Conservation (phyloP, 1,284 basidiomycete species). For the Ustilago shanxiensis region DNA sequence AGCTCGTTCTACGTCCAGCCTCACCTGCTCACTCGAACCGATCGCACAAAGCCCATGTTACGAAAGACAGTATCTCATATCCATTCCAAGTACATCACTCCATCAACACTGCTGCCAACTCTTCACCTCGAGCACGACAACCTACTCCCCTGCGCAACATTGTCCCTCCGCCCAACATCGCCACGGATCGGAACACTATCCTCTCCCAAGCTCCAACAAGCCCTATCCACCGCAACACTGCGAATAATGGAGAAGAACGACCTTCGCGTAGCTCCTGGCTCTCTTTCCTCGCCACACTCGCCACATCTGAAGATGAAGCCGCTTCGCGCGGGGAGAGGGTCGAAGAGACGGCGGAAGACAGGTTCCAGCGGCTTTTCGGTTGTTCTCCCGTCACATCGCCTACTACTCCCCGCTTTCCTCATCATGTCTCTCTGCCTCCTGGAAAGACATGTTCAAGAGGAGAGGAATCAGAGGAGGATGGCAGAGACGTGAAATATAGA, state of each 20-base stretch:
- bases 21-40: conserved; percentile 14
- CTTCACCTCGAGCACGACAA: conserved; percentile 1
- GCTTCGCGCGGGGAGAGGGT: not conserved
- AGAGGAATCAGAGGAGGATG: not conserved
- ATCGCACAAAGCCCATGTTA: conserved; percentile 13
- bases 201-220: not conserved
- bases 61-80: conserved; percentile 44
- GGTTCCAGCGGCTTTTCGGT: conserved; percentile 44
- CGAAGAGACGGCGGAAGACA: conserved; percentile 22
- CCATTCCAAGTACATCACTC: conserved; percentile 33
- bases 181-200: conserved; percentile 10
- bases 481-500: conserved; percentile 6
- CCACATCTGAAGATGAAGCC: conserved; percentile 5
- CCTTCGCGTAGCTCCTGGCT: conserved; percentile 32
- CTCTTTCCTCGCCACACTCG: conserved; percentile 23
- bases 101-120: not conserved
- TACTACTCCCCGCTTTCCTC: conserved; percentile 6
- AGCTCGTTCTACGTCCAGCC: not conserved
- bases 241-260: not conserved
- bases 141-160: conserved; percentile 18
- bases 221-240: no score
- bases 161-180: not conserved
- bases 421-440: not conserved
- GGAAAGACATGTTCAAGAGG: not conserved
- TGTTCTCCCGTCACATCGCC: conserved; percentile 38